Evolutionary conservation across 1,139 yeast genomes (phyloP).

Genomic region (Diutina neorugosa): DNA sequence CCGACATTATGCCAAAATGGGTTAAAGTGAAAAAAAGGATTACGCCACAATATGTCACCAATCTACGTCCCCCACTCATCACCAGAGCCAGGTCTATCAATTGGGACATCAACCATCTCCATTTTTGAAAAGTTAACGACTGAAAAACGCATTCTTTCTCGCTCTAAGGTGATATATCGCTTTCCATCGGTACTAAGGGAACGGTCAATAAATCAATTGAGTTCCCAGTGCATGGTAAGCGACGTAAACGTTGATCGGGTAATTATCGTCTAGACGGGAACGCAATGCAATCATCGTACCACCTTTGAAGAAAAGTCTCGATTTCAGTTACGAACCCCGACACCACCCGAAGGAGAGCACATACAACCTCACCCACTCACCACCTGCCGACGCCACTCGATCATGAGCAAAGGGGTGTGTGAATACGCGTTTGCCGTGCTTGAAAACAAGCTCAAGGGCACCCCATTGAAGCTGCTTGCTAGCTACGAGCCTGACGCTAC

Average conservation of each 20-base stretch:
- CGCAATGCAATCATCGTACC: neutral
- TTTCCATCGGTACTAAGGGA: no score
- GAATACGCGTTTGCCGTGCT: slow-evolving; percentile 1
- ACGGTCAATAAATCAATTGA: no score
- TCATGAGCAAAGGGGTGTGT: neutral
- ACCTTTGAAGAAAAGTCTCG: neutral
- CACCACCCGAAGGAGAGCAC: neutral
- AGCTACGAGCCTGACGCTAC: neutral
- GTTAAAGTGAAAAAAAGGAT: no score
- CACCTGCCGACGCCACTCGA: neutral
- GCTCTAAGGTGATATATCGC: no score
- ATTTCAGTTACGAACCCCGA: neutral
- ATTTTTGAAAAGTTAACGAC: no score
- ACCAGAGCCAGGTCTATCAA: no score
- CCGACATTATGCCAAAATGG: no score
- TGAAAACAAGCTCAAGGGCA: neutral
- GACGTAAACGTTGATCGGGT: neutral
- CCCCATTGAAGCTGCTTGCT: neutral
- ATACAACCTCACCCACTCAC: neutral
- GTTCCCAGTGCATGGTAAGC: no score
- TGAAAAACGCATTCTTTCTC: no score
- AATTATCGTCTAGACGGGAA: neutral
- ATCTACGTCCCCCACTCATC: no score
- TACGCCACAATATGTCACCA: no score
- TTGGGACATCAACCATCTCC: no score